A percentile compares a stretch with the other conserved stretches of the same genome.
Conservation (phyloP, 495 filamentous ascomycete species). For the Neurospora tetraspora region DNA sequence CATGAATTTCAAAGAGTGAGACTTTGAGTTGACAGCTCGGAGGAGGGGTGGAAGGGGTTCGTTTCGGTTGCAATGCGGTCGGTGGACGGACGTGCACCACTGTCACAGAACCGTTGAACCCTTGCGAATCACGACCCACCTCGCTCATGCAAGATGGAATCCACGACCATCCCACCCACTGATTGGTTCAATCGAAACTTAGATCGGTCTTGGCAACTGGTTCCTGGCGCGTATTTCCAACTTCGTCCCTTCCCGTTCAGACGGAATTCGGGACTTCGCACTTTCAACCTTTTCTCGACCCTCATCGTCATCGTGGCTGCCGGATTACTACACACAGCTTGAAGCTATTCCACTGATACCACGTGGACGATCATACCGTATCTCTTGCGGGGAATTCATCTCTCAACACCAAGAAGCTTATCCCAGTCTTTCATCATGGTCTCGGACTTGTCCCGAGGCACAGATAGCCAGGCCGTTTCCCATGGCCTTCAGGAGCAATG, state of each 20-base stretch:
- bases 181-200: conserved; percentile 26
- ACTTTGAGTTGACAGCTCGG: conserved; percentile 6
- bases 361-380: neutral
- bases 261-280: neutral
- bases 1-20: conserved; percentile 12
- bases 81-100: neutral
- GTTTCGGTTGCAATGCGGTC: conserved; percentile 18
- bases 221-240: conserved; percentile 36
- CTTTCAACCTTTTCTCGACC: neutral
- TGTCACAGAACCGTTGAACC: conserved; percentile 28
- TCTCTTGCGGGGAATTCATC: neutral
- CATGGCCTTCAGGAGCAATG: neutral
- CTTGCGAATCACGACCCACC: conserved; percentile 26
- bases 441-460: neutral
- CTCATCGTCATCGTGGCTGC: neutral
- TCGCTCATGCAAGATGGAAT: conserved; percentile 34
- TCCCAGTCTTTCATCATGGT: neutral
- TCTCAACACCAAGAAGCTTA: neutral
- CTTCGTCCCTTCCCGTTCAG: conserved; percentile 3
- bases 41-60: neutral
- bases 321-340: neutral
- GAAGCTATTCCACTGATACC: neutral
- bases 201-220: conserved; percentile 25
- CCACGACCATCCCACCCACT: conserved; percentile 20
- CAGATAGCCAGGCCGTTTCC: neutral